These are phyloP conservation scores for Venturia oleaginea DNA, from an alignment of 2,329 filamentous ascomycete genomes.

Conservation along the genomic window DNA sequence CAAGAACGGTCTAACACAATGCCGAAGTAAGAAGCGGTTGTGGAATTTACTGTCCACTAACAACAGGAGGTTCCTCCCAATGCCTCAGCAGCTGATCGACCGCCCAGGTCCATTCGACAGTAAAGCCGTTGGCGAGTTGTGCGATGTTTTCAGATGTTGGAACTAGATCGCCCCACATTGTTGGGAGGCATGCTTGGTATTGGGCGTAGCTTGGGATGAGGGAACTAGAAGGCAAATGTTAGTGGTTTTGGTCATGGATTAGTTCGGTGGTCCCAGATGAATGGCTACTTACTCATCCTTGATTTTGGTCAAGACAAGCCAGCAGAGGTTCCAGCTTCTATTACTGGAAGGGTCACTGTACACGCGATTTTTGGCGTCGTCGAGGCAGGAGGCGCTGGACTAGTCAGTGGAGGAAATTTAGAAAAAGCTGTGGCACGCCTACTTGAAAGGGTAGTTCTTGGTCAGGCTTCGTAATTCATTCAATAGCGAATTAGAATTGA, in stretches of 20 bases:
- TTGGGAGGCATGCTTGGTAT: constrained; percentile 50
- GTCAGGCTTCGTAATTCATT: constrained; percentile 62
- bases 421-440: not conserved
- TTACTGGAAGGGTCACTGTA: constrained; percentile 55
- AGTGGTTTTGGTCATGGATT: constrained; percentile 11
- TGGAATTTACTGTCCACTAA: not conserved
- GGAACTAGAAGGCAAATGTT: constrained; percentile 33
- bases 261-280: not conserved
- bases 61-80: constrained; percentile 50
- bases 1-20: not conserved
- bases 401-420: not conserved
- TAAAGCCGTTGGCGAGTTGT: constrained; percentile 53
- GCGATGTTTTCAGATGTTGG: constrained; percentile 49
- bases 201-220: constrained; percentile 54
- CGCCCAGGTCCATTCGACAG: constrained; percentile 58
- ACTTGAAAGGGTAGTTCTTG: constrained; percentile 54
- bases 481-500: constrained; percentile 59
- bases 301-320: constrained; percentile 61
- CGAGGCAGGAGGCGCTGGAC: constrained; percentile 49
- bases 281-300: constrained; percentile 47
- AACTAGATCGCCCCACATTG: constrained; percentile 59
- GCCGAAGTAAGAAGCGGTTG: not conserved
- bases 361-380: constrained; percentile 57
- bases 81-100: constrained; percentile 58
- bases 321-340: constrained; percentile 68